Evolutionary conservation across 495 filamentous ascomycete species (phyloP).

Genomic region (Acidomyces sp.): DNA sequence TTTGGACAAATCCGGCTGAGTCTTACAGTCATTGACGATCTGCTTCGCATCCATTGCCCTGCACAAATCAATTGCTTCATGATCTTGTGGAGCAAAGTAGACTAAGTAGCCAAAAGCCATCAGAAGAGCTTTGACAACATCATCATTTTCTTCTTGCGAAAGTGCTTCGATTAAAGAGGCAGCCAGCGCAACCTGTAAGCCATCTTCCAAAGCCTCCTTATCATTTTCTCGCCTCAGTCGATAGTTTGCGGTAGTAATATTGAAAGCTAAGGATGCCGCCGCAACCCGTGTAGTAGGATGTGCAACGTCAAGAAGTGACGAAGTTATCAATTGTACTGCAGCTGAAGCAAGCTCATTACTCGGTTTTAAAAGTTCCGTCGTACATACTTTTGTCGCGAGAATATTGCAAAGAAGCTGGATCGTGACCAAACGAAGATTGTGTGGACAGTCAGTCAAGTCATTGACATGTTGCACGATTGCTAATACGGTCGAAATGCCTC

Average conservation of each 20-base stretch:
- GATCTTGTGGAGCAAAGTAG: slow-evolving; percentile 54
- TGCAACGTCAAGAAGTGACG: slow-evolving; percentile 42
- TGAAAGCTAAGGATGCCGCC: slow-evolving; percentile 71
- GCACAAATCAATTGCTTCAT: slow-evolving; percentile 63
- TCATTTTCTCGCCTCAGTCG: slow-evolving; percentile 44
- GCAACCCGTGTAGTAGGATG: slow-evolving; percentile 50
- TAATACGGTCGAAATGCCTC: slow-evolving; percentile 46
- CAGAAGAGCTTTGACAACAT: slow-evolving; percentile 59
- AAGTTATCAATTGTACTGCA: slow-evolving; percentile 38
- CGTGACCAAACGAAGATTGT: slow-evolving; percentile 70
- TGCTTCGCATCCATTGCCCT: slow-evolving; percentile 54
- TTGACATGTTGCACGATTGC: slow-evolving; percentile 50
- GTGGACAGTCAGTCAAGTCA: slow-evolving; percentile 43
- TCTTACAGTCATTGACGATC: slow-evolving; percentile 23
- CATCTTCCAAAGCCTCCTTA: slow-evolving; percentile 49
- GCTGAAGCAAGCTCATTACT: slow-evolving; percentile 22
- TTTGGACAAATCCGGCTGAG: slow-evolving; percentile 4
- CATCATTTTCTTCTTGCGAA: slow-evolving; percentile 49
- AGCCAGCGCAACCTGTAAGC: slow-evolving; percentile 62
- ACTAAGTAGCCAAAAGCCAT: slow-evolving; percentile 58
- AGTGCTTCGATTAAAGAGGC: slow-evolving; percentile 69
- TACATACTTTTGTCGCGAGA: slow-evolving; percentile 43
- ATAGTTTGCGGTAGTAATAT: slow-evolving; percentile 59
- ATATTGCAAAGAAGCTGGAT: slow-evolving; percentile 52
- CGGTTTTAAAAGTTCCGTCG: slow-evolving; percentile 21